Conservation (phyloP, 2,329 filamentous ascomycete genomes). For the Xylariaceae sp. region DNA sequence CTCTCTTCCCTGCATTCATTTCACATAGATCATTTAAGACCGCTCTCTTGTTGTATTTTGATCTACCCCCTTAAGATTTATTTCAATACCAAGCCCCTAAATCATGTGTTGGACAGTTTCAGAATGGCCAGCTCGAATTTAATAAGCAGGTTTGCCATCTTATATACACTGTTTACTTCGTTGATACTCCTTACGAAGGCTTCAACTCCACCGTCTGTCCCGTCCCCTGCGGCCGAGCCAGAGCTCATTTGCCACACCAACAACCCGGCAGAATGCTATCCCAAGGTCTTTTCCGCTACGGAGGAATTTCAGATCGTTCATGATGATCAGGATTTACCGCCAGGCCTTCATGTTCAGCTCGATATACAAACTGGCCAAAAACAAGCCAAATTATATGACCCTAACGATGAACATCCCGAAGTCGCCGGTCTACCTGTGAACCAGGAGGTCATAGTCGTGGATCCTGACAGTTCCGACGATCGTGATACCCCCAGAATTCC, state of each 20-base stretch:
- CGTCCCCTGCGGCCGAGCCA: constrained; percentile 37
- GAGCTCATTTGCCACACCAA: constrained; percentile 63
- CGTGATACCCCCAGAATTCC: constrained; percentile 35
- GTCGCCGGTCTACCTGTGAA: constrained; percentile 51
- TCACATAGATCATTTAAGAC: too few species aligned
- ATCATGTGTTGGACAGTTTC: not conserved
- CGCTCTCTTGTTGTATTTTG: too few species aligned
- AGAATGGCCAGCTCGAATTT: constrained; percentile 20
- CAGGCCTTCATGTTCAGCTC: constrained; percentile 62
- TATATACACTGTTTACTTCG: constrained; percentile 17
- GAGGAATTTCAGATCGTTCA: constrained; percentile 60
- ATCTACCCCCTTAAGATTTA: too few species aligned
- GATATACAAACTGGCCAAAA: constrained; percentile 61
- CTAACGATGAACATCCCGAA: constrained; percentile 44
- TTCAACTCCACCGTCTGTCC: constrained; percentile 27
- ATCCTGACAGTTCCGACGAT: constrained; percentile 37
- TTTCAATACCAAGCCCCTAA: too few species aligned
- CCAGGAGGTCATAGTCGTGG: constrained; percentile 51
- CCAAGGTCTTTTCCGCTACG: constrained; percentile 59
- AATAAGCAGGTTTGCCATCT: constrained; percentile 8
- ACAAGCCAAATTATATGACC: constrained; percentile 63
- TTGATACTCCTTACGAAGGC: constrained; percentile 24
- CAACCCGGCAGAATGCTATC: constrained; percentile 61
- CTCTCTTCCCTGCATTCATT: too few species aligned
- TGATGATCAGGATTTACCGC: constrained; percentile 61